Percentiles rank a stretch among this genome's conserved stretches.
Conservation (phyloP, 108 stramenopile genomes). For the Bacterosira constricta region DNA sequence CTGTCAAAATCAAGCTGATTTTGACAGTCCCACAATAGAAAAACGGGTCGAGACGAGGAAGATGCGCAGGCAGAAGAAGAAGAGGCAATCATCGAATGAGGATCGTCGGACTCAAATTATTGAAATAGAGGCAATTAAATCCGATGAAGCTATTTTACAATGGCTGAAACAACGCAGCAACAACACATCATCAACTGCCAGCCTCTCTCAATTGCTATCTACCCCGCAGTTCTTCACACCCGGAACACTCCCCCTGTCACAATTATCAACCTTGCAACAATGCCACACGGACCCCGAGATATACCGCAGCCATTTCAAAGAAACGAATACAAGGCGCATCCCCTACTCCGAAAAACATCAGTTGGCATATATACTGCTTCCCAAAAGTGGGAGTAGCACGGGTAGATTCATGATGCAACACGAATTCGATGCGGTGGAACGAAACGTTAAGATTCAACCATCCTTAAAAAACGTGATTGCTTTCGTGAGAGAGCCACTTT, state of each 20-base stretch:
- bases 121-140: too few relatives aligned
- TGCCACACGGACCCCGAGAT: conserved; percentile 23
- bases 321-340: not conserved
- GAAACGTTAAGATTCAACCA: not conserved
- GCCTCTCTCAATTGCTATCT: conserved; percentile 12
- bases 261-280: conserved; percentile 29
- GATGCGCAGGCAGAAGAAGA: too few relatives aligned
- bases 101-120: too few relatives aligned
- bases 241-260: conserved; percentile 25
- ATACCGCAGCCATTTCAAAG: conserved; percentile 21
- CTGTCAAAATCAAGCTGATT: too few relatives aligned
- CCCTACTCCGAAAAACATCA: conserved; percentile 29
- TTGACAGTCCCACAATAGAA: too few relatives aligned
- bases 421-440: conserved; percentile 8
- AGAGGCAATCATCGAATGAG: too few relatives aligned
- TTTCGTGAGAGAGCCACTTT: conserved; percentile 25
- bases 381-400: conserved; percentile 35
- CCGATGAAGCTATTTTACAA: conserved; percentile 2
- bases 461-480: conserved; percentile 8
- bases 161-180: conserved; percentile 15
- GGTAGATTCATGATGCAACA: conserved; percentile 36
- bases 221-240: conserved; percentile 19
- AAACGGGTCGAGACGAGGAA: too few relatives aligned
- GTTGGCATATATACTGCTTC: conserved; percentile 15
- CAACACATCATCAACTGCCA: not conserved